A percentile compares a stretch with the other conserved stretches of the same genome.
phyloP scores from a whole-genome alignment of 2,329 filamentous ascomycete species.

The Aspergillus fructus region DNA sequence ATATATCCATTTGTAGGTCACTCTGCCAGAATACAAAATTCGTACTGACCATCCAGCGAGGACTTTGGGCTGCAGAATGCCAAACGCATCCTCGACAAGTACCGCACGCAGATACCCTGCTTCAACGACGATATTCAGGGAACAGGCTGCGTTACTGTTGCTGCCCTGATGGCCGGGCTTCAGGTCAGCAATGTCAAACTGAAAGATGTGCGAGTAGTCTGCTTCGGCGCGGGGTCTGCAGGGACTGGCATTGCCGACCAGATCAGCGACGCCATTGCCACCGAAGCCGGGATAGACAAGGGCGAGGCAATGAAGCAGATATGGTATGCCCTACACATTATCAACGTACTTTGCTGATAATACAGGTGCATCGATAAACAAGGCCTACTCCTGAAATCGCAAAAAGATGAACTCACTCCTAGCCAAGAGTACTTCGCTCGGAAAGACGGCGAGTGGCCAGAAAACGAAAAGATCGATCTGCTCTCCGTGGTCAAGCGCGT shows the following conservation, averaged over 20 bases:
- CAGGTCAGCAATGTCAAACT: slow-evolving; percentile 68
- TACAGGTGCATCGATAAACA: slow-evolving; percentile 76
- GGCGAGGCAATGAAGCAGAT: slow-evolving; percentile 79
- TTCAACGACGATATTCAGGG: slow-evolving; percentile 94
- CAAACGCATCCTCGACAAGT: slow-evolving; percentile 71
- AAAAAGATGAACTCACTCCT: slow-evolving; percentile 60
- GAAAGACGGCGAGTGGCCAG: slow-evolving; percentile 61
- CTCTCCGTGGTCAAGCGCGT: slow-evolving; percentile 67
- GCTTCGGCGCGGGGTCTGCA: slow-evolving; percentile 80
- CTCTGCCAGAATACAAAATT: no score
- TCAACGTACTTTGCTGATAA: no score
- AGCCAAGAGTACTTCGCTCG: slow-evolving; percentile 69
- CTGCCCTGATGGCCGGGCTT: slow-evolving; percentile 74
- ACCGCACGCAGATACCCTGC: slow-evolving; percentile 71
- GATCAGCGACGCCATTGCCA: slow-evolving; percentile 73
- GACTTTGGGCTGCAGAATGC: slow-evolving; percentile 82
- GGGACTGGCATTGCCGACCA: slow-evolving; percentile 86
- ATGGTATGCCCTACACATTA: slow-evolving; percentile 52
- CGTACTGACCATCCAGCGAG: slow-evolving; percentile 54
- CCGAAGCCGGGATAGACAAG: slow-evolving; percentile 64
- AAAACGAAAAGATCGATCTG: slow-evolving; percentile 55
- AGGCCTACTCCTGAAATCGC: slow-evolving; percentile 68
- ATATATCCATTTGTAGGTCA: slow-evolving; percentile 80
- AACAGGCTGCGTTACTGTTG: slow-evolving; percentile 82
- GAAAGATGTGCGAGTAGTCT: slow-evolving; percentile 66